Evolutionary conservation across 345 rosid species (phyloP), one percentile per base, ranked within the genome.

Genomic region (Rhodamnia argentea): DNA sequence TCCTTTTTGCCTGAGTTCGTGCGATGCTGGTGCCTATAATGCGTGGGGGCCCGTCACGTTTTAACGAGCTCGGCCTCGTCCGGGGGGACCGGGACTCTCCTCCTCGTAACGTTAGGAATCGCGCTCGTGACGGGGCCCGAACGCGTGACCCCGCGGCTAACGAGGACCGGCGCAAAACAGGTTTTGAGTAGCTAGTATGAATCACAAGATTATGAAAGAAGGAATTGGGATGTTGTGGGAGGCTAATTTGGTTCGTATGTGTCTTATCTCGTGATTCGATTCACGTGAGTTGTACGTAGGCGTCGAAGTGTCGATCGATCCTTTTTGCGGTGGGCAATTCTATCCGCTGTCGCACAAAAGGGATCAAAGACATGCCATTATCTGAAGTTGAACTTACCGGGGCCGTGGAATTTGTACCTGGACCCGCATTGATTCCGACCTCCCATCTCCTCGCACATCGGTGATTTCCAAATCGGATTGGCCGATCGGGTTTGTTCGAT

Each of bases 91-190:
- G 13, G 60, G 5, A 11, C 3, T 37, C 40, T n/a, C 60, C 26
- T 3, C 27, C 3, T 59, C n/a, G 15, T 5, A 12, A 29, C 15
- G 29, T 26, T 47, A 47, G 51, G 51, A 47, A 47, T 47, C 51
- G 9, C 51, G 51, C 51, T 11, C 51, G 51, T 47, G 11, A 47
- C 51, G 51, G 11, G 10, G 51, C 10, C 62, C 64, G 18, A 59
- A 2, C 0, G 0, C 18, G 0, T n/a, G 70, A 59, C 10, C 10
- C 0, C 32, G 2, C 32, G 8, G 8, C 1, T 59, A 5, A 13
- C 32, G n/a, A 13, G n/a, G n/a, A 5, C 51, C 51, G 51, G 51
- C 51, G 1, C 51, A 47, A 47, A 14, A n/a, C 13, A 13, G 2
- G 14, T 16, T 2, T 60, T n/a, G 37, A n/a, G 10, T 13, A 13